Evolutionary conservation across 1,284 basidiomycete species (phyloP).

Genomic region (Melampsora larici-populina): DNA sequence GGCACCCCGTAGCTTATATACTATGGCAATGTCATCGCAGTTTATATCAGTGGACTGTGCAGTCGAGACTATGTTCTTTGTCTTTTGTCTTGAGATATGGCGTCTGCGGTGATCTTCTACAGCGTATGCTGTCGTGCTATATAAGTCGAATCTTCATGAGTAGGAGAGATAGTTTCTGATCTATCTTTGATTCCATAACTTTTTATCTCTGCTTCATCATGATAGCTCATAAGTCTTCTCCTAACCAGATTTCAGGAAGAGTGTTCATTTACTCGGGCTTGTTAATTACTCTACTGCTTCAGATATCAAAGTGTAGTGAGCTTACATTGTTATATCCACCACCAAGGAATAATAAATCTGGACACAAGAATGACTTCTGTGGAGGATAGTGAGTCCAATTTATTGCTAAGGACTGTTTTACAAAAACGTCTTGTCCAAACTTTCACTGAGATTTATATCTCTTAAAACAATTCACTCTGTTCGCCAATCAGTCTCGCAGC

Average conservation of each 20-base stretch:
- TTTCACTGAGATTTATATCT: not conserved
- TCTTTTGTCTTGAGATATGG: no score
- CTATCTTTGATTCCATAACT: not conserved
- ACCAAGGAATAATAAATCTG: not conserved
- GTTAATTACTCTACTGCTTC: not conserved
- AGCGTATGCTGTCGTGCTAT: no score
- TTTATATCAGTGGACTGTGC: no score
- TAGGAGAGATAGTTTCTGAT: no score
- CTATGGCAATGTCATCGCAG: no score
- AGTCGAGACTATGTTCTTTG: no score
- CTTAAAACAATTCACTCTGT: not conserved
- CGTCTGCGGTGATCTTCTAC: no score
- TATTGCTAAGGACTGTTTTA: not conserved
- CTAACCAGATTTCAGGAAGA: not conserved
- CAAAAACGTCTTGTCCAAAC: not conserved
- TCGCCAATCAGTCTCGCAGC: conserved; percentile 44
- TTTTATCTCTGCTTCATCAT: not conserved
- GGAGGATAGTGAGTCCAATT: not conserved
- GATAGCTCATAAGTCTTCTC: not conserved
- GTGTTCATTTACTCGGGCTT: not conserved
- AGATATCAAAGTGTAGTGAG: not conserved
- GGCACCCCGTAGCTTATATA: no score
- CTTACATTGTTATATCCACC: not conserved
- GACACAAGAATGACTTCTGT: not conserved
- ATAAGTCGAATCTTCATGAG: no score